These are phyloP conservation scores for Arthroderma sp. DNA, from an alignment of 2,329 filamentous ascomycete species.

Conservation along the genomic window DNA sequence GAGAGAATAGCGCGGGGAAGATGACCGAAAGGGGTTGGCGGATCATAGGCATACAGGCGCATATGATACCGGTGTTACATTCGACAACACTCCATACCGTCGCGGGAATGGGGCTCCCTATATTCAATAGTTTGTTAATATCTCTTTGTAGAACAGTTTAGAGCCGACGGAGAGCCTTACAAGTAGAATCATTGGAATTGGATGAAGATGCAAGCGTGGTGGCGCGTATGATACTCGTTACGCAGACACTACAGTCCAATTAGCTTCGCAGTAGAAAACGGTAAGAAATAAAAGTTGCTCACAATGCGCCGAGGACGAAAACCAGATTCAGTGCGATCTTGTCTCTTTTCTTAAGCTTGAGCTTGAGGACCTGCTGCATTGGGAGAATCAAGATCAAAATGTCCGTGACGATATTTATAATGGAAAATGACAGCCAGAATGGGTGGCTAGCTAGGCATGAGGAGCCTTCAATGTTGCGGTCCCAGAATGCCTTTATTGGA, in stretches of 20 bases:
- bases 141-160: constrained; percentile 4
- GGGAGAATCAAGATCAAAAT: constrained; percentile 15
- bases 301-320: constrained; percentile 16
- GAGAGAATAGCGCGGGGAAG: constrained; percentile 11
- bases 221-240: constrained; percentile 18
- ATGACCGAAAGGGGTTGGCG: constrained; percentile 17
- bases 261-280: background rate
- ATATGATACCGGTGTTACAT: constrained; percentile 24
- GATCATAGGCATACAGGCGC: constrained; percentile 27
- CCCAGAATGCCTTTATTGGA: constrained; percentile 15
- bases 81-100: constrained; percentile 29
- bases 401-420: constrained; percentile 17
- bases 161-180: constrained; percentile 2
- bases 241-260: constrained; percentile 5
- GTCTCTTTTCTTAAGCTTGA: constrained; percentile 12
- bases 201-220: constrained; percentile 16
- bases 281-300: constrained; percentile 3
- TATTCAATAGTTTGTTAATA: constrained; percentile 3
- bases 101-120: constrained; percentile 18
- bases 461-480: constrained; percentile 12
- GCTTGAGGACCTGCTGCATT: constrained; percentile 12
- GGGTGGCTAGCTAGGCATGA: constrained; percentile 12
- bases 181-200: constrained; percentile 8
- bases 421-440: constrained; percentile 14
- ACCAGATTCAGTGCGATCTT: constrained; percentile 13